Conservation (phyloP, 208 protist species). For the Acanthamoeba sp. region DNA sequence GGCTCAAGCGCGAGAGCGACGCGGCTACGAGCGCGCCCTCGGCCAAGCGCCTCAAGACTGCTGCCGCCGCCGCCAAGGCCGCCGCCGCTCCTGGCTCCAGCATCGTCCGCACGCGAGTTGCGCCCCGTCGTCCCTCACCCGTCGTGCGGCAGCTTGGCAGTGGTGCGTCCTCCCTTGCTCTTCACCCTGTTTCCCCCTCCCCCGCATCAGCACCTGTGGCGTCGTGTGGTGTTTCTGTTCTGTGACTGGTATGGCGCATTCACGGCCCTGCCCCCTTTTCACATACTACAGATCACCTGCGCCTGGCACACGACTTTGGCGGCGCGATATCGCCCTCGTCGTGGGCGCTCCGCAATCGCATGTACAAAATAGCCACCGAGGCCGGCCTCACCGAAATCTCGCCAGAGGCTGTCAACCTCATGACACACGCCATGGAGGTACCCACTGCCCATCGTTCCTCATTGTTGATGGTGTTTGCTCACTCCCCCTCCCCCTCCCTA, state of each 20-base stretch:
- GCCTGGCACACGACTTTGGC: constrained; percentile 40
- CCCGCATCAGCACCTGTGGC: too few species aligned
- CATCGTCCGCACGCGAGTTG: constrained; percentile 7
- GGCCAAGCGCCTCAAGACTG: constrained; percentile 14
- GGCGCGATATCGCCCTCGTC: constrained; percentile 20
- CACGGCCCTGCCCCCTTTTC: too few species aligned
- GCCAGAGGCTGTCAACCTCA: constrained; percentile 1
- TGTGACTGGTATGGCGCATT: too few species aligned
- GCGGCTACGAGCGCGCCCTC: background rate
- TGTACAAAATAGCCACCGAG: constrained; percentile 60
- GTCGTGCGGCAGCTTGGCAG: constrained; percentile 23
- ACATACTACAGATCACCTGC: constrained; percentile 5
- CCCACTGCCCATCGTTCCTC: background rate
- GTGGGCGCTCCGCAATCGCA: constrained; percentile 28
- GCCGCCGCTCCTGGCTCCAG: background rate
- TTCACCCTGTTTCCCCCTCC: too few species aligned
- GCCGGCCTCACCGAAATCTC: constrained; percentile 57
- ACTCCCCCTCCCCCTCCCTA: background rate
- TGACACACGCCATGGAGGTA: constrained; percentile 58
- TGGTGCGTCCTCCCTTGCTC: background rate
- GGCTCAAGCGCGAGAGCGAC: background rate
- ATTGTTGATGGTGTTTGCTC: background rate
- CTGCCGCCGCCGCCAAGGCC: background rate
- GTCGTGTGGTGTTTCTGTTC: too few species aligned
- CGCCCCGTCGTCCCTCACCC: constrained; percentile 8